A percentile compares a stretch with the other conserved stretches of the same genome.
phyloP scores from a whole-genome alignment of 2,329 filamentous ascomycete species.

The Gaeumannomyces sp. region DNA sequence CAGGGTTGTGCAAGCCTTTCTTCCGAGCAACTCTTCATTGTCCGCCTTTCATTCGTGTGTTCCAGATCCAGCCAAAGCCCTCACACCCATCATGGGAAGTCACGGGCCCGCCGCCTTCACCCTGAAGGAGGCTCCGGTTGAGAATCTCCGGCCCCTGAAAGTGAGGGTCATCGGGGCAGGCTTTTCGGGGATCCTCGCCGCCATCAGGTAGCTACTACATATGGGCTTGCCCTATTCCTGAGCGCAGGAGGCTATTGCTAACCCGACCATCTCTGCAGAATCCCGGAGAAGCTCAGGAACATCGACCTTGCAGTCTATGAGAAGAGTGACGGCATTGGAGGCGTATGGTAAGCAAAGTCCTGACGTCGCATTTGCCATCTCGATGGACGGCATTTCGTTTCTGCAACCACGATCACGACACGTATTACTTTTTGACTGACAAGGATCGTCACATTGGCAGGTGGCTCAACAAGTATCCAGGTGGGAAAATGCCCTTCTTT shows the following conservation, averaged over 20 bases:
- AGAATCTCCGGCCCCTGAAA: constrained; percentile 27
- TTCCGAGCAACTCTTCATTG: not conserved
- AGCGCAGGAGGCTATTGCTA: not conserved
- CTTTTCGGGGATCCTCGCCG: constrained; percentile 26
- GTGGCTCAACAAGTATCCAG: constrained; percentile 29
- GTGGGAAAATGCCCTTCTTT: constrained; percentile 10
- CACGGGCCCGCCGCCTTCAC: constrained; percentile 5
- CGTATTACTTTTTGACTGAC: not conserved
- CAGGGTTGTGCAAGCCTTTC: not conserved
- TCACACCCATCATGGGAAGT: not conserved
- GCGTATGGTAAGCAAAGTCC: constrained; percentile 24
- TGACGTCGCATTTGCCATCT: too few relatives aligned
- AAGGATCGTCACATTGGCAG: constrained; percentile 12
- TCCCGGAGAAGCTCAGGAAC: constrained; percentile 28
- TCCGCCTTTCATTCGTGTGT: not conserved
- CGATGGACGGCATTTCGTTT: not conserved
- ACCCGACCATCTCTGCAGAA: constrained; percentile 14
- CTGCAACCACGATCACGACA: not conserved
- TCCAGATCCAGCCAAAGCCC: not conserved
- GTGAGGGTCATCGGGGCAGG: constrained; percentile 29
- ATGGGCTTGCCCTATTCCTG: not conserved
- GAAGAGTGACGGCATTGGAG: constrained; percentile 27
- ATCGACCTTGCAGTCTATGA: constrained; percentile 29
- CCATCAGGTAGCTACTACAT: constrained; percentile 22
- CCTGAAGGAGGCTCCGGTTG: constrained; percentile 24